Base-by-base conservation (phyloP, 2,329 filamentous ascomycete genomes). In the Fusarium nanum region DNA sequence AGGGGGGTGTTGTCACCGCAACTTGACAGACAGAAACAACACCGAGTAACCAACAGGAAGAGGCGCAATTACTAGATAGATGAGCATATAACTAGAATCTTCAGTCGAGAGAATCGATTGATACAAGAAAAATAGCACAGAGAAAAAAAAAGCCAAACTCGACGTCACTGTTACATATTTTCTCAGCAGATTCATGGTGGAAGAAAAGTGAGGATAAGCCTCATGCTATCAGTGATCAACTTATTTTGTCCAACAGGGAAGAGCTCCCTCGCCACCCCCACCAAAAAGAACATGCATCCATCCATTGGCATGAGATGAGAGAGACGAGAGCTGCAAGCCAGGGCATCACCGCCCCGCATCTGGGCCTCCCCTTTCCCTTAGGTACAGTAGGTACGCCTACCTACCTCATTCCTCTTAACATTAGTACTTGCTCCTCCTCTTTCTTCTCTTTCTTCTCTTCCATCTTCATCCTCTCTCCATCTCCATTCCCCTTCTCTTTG, bases 261-360 rank as follows among this genome's bases (percentile, higher is more conserved):
- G 42, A 60, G 57, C 68, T 71, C 56, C 44, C 42, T 63, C 70
- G 69, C 63, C 70, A 72, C 70, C 69, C 70, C 69, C 70, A 72
- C 70, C 70, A 72, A 56, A 48, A 56, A 46, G 45, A 47, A 46
- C 56, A 48, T 49, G 63, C 57, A 47, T 44, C 34, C 32, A 52
- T 52, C 30, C 30, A 52, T 50, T 50, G 47, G 47, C 30, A 37
- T 52, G 48, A 23, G 30, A 52, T 52, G 48, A 32, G 48, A 50
- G 48, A 52, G 48, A 40, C 48, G 48, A 52, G 48, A 68, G 55
- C 59, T 64, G 52, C 54, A 56, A 64, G 59, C 60, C 52, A 50
- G 64, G 58, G 60, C 63, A 70, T 72, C 57, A 70, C 72, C 58
- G 72, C 71, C 66, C 63, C 70, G 70, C 60, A 71, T 61, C 69